These are phyloP conservation scores for Castanea mollissima DNA, from an alignment of 306 rosid genomes.

Conservation along the genomic window DNA sequence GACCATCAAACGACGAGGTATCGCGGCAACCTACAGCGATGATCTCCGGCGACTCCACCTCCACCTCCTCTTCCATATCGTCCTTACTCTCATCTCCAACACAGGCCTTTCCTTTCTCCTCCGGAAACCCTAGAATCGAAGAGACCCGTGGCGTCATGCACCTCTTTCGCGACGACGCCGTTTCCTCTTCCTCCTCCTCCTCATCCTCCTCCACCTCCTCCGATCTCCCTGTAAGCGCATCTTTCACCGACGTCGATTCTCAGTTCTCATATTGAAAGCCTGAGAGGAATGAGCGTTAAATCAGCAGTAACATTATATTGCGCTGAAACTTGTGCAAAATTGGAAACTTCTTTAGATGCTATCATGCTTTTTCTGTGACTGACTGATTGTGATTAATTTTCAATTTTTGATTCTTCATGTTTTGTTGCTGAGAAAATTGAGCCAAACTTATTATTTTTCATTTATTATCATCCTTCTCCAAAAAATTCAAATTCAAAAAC, in stretches of 20 bases:
- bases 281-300: too few species aligned
- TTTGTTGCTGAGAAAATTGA: too few species aligned
- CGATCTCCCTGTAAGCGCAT: conserved; percentile 55
- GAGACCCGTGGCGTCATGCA: conserved; percentile 90
- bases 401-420: too few species aligned
- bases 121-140: conserved; percentile 98
- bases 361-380: too few species aligned
- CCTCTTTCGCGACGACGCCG: conserved; percentile 58
- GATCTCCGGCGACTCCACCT: conserved; percentile 36
- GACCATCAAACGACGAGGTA: conserved; percentile 40
- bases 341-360: too few species aligned
- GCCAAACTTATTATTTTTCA: too few species aligned
- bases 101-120: conserved; percentile 77
- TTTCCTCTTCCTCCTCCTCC: conserved; percentile 18
- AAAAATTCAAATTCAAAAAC: too few species aligned
- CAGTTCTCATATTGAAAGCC: too few species aligned
- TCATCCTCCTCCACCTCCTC: conserved; percentile 20
- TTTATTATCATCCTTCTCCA: too few species aligned
- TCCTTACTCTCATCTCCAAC: conserved; percentile 49
- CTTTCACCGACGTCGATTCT: not conserved
- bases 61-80: conserved; percentile 39
- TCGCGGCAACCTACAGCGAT: conserved; percentile 22
- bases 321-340: too few species aligned
- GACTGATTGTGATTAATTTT: too few species aligned
- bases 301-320: too few species aligned